Conservation (phyloP, 345 rosid species). For the Salix viminalis region DNA sequence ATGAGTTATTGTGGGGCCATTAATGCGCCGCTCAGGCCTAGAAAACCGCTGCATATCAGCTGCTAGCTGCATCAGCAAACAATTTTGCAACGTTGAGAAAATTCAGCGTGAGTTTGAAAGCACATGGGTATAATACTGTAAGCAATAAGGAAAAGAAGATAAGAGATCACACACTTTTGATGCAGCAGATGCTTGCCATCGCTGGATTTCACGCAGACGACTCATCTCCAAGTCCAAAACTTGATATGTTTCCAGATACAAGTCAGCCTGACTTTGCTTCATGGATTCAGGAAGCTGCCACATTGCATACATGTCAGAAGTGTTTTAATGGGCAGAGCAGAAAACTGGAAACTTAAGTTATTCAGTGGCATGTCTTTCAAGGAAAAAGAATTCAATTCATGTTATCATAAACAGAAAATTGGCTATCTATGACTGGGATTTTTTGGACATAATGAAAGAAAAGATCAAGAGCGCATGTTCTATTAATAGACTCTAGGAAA, state of each 20-base stretch:
- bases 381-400: neutral
- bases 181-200: constrained; percentile 94
- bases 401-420: neutral
- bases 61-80: constrained; percentile 69
- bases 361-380: neutral
- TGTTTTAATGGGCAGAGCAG: neutral
- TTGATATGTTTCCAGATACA: constrained; percentile 95
- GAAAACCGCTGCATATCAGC: constrained; percentile 99
- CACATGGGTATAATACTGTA: neutral
- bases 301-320: constrained; percentile 2
- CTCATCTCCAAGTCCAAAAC: constrained; percentile 99
- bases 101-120: neutral
- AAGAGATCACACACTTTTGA: constrained; percentile 54
- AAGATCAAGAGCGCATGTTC: neutral
- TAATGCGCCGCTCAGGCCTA: constrained; percentile 91
- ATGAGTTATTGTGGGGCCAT: constrained; percentile 95
- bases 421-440: neutral
- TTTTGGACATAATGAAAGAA: neutral
- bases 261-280: constrained; percentile 98
- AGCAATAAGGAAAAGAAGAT: constrained; percentile 1
- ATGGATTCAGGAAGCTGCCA: constrained; percentile 95
- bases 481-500: too few relatives aligned
- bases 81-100: constrained; percentile 4
- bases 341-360: neutral
- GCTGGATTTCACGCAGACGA: constrained; percentile 90